phyloP scores from a whole-genome alignment of 352 stramenopile genomes.

The Pythium vanterpoolii region DNA sequence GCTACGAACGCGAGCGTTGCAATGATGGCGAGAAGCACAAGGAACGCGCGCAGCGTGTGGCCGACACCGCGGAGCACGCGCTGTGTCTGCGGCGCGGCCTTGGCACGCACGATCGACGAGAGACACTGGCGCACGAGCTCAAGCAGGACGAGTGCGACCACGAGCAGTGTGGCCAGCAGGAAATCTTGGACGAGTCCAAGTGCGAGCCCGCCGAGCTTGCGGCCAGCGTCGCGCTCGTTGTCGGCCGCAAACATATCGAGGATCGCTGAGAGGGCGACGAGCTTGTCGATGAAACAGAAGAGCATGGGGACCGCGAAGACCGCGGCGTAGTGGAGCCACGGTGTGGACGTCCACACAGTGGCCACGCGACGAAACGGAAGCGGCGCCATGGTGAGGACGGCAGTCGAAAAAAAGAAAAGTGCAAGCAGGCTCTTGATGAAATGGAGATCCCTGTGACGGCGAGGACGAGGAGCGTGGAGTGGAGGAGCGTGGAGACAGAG shows the following conservation, averaged over 20 bases:
- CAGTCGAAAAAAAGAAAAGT: too few relatives aligned
- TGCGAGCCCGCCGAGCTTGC: background rate
- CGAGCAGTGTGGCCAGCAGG: background rate
- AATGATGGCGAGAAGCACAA: background rate
- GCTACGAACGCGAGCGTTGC: background rate
- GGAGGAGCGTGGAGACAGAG: too few relatives aligned
- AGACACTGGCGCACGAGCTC: background rate
- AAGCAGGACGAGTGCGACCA: background rate
- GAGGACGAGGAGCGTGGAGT: too few relatives aligned
- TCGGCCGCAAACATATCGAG: background rate
- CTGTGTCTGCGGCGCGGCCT: background rate
- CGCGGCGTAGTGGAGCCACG: constrained; percentile 1
- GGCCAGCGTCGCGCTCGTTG: background rate
- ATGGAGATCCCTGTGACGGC: too few relatives aligned
- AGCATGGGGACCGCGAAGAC: background rate
- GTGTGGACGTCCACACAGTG: background rate
- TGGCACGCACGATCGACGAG: background rate
- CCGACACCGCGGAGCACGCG: background rate
- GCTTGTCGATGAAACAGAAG: background rate
- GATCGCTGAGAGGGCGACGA: background rate
- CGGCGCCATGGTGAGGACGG: too few relatives aligned
- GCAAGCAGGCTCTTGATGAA: too few relatives aligned
- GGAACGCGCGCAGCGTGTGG: too few relatives aligned
- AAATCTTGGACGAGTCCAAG: background rate
- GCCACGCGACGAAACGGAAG: too few relatives aligned